Base-by-base conservation (phyloP, 768 basidiomycete genomes). In the Boletus subparvulus region DNA sequence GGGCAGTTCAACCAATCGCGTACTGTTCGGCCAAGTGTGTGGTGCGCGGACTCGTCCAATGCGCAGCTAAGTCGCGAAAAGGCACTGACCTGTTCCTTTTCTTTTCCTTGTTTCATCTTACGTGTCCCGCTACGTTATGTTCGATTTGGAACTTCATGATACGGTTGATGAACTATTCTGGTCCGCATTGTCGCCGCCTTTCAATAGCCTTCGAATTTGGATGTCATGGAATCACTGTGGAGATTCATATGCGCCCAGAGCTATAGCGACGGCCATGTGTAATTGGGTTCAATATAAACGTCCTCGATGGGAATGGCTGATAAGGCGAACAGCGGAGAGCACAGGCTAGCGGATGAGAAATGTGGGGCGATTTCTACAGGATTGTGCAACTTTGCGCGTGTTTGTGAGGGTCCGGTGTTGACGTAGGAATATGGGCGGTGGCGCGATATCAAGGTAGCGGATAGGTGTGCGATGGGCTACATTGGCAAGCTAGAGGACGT, bases 231-330 rank as follows among this genome's bases (percentile, higher is more conserved):
- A 71, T 71, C 54, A 68, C 61, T 8, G 69, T 64, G 14, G 65
- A 21, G 21, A 69, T 61, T 60, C 72, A 52, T 73, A 61, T 61
- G 64, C 73, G 30, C 71, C 71, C 17, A 62, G 61, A 12, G 50
- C 55, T 35, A 67, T 74, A 14, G 47, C 54, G 44, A 75, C 74
- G 17, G 17, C 47, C 16, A 66, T 70, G 62, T 8, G 60, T 54
- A 56, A 59, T 67, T 57, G 35, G 44, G 6, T 30, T 11, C 13
- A 43, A 45, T 43, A 24, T 39, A n/a, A 48, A 30, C 14, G 19
- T 14, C 8, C 17, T 47, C 5, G n/a, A 46, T n/a, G 42, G 40
- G 36, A 28, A 26, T 47, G 26, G 33, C 24, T 36, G 43, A 52
- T n/a, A 24, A 6, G 42, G 12, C 24, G n/a, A 24, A 17, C 12